Evolutionary conservation across 495 filamentous ascomycete genomes (phyloP), one percentile per base, ranked within the genome.

Genomic region (Podospora conica): DNA sequence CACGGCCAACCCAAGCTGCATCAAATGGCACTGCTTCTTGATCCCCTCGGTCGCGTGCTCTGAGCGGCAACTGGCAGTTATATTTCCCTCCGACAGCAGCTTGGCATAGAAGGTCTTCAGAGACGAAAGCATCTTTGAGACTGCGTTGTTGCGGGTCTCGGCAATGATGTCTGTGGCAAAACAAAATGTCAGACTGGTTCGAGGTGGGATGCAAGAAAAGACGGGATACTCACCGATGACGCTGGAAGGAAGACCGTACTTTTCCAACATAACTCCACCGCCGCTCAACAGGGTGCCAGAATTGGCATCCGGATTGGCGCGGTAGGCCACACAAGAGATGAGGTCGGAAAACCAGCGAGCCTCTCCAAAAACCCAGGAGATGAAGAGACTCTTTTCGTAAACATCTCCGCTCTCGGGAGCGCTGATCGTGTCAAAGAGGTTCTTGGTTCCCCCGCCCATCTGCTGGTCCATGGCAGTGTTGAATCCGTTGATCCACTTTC

Each of bases 321-420:
- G 65, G 55, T 64, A 57, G 15, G 70, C 72, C 6, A 66, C 66
- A 22, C 58, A 66, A 33, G 65, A 54, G 0, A 72, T 15, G 11
- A 66, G 28, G 9, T 29, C 23, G 6, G 58, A 15, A 22, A 74
- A 70, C 58, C 63, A 65, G 24, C 65, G 61, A 55, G 23, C 61
- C 7, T 70, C 66, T 23, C 72, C 72, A 31, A 74, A 53, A 3
- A 69, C 65, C 72, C 72, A 74, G 5, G 66, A 40, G 8, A 70
- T 22, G 28, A 57, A 67, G 28, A 74, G 58, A 0, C 64, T 59
- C 63, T 72, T 69, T 11, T 74, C 70, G 53, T 69, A 25, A 24
- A 70, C 60, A 23, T 58, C 33, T 3, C 33, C 59, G 2, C n/a
- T 28, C 11, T 61, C 10, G 20, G n/a, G n/a, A n/a, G n/a, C n/a